These are phyloP conservation scores for Mycotypha africana DNA, from an alignment of 371 early-diverging fungal genomes.

Conservation along the genomic window DNA sequence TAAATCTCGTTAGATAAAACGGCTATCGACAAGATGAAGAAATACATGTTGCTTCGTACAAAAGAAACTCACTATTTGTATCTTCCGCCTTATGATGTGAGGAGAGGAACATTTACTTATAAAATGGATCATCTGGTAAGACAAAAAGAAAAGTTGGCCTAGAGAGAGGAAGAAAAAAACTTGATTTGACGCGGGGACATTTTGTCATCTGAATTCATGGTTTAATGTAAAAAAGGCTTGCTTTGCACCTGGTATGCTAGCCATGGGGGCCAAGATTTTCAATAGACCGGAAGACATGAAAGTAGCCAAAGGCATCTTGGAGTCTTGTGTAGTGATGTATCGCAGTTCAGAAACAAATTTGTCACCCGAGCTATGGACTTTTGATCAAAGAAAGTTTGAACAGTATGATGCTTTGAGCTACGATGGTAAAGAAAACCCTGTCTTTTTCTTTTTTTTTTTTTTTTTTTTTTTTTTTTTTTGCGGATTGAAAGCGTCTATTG, in stretches of 20 bases:
- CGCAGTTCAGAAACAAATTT: conserved; percentile 44
- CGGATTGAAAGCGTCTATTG: too few relatives aligned
- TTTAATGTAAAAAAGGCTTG: too few relatives aligned
- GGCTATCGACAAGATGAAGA: conserved; percentile 42
- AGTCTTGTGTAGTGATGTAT: conserved; percentile 58
- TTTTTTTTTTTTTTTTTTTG: too few relatives aligned
- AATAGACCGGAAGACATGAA: conserved; percentile 34
- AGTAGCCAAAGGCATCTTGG: conserved; percentile 43
- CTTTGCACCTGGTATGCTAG: conserved; percentile 66
- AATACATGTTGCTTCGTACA: conserved; percentile 42
- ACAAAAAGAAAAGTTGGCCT: too few relatives aligned
- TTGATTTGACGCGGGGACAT: too few relatives aligned
- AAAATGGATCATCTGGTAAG: conserved; percentile 60
- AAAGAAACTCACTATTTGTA: conserved; percentile 41
- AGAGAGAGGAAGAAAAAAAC: too few relatives aligned
- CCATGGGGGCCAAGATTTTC: conserved; percentile 48
- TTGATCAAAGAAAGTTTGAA: too few relatives aligned
- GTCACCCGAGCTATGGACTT: conserved; percentile 49
- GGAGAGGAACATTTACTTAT: conserved; percentile 6
- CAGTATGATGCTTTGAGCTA: too few relatives aligned
- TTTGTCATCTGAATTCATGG: too few relatives aligned
- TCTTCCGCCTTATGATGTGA: conserved; percentile 36
- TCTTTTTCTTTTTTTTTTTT: too few relatives aligned
- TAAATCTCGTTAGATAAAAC: conserved; percentile 44
- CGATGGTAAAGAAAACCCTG: too few relatives aligned